Evolutionary conservation across 495 filamentous ascomycete species (phyloP), one percentile per base, ranked within the genome.

Genomic region (Elasticomyces elasticus): DNA sequence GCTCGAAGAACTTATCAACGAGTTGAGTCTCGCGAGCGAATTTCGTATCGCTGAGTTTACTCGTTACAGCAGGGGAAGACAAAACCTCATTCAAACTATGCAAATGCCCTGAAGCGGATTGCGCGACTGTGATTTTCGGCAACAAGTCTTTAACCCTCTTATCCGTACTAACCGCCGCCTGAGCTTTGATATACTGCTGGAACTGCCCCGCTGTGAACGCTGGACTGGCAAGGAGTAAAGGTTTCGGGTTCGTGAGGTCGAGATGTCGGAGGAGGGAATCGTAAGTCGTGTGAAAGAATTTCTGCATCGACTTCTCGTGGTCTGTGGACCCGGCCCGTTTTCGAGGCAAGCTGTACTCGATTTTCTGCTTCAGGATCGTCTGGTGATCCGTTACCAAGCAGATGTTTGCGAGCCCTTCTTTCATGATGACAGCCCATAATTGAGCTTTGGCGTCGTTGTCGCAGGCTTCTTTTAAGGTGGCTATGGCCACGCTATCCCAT

Each of bases 381-480:
- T 89, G 89, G 64, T 86, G 83, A 52, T 95, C 88, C 11, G 89
- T 94, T 57, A 98, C 87, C 19, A 95, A 77, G 67, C 89, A 95
- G 51, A 98, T 85, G 72, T 95, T 91, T 47, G 94, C 90, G 31
- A 94, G 58, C 0, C 91, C 92, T 60, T 96, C 91, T 55, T 95
- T 87, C 87, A 97, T 94, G 5, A 96, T 82, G 1, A 96, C 83
- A 1, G 91, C 92, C 38, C 86, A 82, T 20, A 92, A 79, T 58
- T 89, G 84, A 0, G 87, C 87, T 19, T 73, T 70, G 43, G 74
- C 71, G 17, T 83, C 80, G 30, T 86, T 79, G 62, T 86, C 82
- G 1, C 87, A 73, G 1, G 89, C 86, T 65, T 95, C 89, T 49
- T 79, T 76, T 5, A 98, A 74, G 51, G 82, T 79, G 52, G 85